Percentiles rank a stretch among this genome's conserved stretches.
Conservation (phyloP, 495 filamentous ascomycete species). For the Bacidia rubella region DNA sequence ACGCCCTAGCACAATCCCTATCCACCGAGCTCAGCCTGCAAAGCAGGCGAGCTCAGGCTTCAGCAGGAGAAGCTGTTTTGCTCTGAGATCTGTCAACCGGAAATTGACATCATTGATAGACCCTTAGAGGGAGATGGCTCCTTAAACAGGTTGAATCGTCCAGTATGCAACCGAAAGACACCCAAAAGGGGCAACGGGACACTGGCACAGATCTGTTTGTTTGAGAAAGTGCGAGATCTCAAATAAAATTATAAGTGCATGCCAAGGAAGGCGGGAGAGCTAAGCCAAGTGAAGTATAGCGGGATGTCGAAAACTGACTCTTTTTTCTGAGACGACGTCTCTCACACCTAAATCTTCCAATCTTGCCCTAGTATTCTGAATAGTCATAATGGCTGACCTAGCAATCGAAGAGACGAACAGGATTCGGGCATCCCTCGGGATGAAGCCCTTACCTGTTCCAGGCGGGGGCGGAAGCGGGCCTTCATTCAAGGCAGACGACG, state of each 20-base stretch:
- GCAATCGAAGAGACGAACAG: slow-evolving; percentile 93
- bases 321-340: no score
- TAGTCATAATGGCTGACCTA: slow-evolving; percentile 56
- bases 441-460: slow-evolving; percentile 80
- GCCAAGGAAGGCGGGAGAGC: no score
- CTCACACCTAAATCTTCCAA: no score
- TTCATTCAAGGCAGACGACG: slow-evolving; percentile 39
- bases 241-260: slow-evolving; percentile 18
- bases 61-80: slow-evolving; percentile 32
- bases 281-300: no score
- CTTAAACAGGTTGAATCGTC: slow-evolving; percentile 70
- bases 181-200: slow-evolving; percentile 42
- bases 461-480: slow-evolving; percentile 41
- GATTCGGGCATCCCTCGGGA: slow-evolving; percentile 73
- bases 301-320: no score
- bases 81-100: slow-evolving; percentile 90
- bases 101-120: slow-evolving; percentile 62
- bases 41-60: slow-evolving; percentile 55
- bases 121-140: slow-evolving; percentile 47
- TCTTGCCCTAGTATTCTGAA: no score
- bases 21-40: slow-evolving; percentile 49
- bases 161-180: slow-evolving; percentile 62
- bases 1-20: slow-evolving; percentile 45
- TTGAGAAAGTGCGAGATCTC: slow-evolving; percentile 21
- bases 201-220: slow-evolving; percentile 71